Percentiles rank a stretch among this genome's conserved stretches.
Evolutionary conservation across 1,139 yeast species (phyloP).

Genomic region (Geotrichum citri-aurantii): DNA sequence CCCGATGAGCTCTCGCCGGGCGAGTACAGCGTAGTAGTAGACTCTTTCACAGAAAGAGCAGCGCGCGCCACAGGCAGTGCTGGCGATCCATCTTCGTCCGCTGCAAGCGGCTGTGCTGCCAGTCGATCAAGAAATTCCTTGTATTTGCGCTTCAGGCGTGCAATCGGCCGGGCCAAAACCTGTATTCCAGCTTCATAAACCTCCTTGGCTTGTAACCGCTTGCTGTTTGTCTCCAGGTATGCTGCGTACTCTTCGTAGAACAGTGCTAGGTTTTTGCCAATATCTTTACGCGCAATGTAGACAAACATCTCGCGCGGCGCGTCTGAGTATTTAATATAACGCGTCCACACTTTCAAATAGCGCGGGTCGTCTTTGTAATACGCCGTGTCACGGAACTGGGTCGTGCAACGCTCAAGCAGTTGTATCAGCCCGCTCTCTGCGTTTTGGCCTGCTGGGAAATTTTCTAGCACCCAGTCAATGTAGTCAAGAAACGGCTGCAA

Average conservation of each 20-base stretch:
- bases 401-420: slow-evolving; percentile 67
- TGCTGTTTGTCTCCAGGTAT: slow-evolving; percentile 50
- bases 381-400: slow-evolving; percentile 56
- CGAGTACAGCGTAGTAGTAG: slow-evolving; percentile 20
- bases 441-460: slow-evolving; percentile 62
- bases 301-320: slow-evolving; percentile 67
- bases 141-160: slow-evolving; percentile 48
- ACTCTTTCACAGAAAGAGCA: slow-evolving; percentile 19
- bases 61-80: slow-evolving; percentile 23
- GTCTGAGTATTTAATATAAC: slow-evolving; percentile 63
- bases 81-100: slow-evolving; percentile 35
- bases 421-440: slow-evolving; percentile 62
- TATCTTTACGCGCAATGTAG: slow-evolving; percentile 65
- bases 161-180: slow-evolving; percentile 57
- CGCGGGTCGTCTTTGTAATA: slow-evolving; percentile 78
- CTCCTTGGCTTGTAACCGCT: slow-evolving; percentile 54
- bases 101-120: slow-evolving; percentile 28
- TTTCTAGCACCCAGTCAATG: slow-evolving; percentile 62
- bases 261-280: slow-evolving; percentile 61
- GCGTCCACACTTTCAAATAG: slow-evolving; percentile 75
- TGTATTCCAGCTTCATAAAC: slow-evolving; percentile 60
- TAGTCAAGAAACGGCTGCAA: slow-evolving; percentile 66
- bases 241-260: slow-evolving; percentile 80
- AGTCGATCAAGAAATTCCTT: slow-evolving; percentile 44
- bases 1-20: slow-evolving; percentile 4